phyloP scores from a whole-genome alignment of 2,329 filamentous ascomycete genomes.

The Magnaporthiopsis poae region DNA sequence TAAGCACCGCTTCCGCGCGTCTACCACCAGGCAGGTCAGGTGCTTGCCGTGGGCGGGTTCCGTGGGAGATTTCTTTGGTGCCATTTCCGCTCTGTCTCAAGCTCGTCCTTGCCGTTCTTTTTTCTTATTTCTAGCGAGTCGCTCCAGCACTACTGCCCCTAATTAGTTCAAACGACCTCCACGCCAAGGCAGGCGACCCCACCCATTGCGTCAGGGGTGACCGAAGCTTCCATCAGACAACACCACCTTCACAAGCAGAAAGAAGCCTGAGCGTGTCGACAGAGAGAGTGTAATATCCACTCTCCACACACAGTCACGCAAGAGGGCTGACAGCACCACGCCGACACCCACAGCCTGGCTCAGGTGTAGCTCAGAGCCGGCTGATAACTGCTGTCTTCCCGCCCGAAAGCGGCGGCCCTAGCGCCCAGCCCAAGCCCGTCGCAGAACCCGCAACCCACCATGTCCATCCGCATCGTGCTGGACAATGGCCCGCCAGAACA shows the following conservation, averaged over 20 bases:
- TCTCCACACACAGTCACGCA: not conserved
- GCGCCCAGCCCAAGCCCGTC: no score
- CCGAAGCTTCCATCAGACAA: not conserved
- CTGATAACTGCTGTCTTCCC: not conserved
- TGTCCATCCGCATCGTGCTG: conserved; percentile 59
- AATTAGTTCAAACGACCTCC: no score
- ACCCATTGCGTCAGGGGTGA: not conserved
- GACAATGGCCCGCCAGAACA: conserved; percentile 54
- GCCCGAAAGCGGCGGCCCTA: no score
- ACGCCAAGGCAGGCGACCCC: not conserved
- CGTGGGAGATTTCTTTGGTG: not conserved
- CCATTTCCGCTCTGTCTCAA: not conserved
- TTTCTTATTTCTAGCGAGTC: not conserved
- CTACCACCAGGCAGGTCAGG: no score
- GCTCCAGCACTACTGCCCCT: no score
- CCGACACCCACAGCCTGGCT: not conserved
- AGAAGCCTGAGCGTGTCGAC: not conserved
- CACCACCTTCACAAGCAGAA: not conserved
- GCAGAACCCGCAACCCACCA: conserved; percentile 22
- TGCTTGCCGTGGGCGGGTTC: no score
- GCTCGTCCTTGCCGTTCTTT: not conserved
- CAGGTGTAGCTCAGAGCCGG: not conserved
- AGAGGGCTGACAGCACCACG: not conserved
- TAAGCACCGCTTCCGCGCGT: not conserved
- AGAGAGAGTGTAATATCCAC: not conserved